Conservation (phyloP, 495 filamentous ascomycete genomes). For the Pyrenopolyporus hunteri region DNA sequence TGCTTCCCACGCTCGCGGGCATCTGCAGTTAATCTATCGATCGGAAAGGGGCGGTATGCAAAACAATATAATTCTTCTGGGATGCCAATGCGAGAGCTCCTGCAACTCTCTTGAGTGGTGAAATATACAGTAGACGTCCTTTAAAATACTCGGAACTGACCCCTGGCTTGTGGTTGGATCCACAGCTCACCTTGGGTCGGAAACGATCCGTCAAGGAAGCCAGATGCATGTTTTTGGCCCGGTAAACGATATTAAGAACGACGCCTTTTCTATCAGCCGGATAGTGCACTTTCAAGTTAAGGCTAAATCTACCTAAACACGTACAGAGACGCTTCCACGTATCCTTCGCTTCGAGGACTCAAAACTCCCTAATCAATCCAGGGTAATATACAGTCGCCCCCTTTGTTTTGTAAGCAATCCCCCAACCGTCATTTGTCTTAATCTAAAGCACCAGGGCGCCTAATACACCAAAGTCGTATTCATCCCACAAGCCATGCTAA, state of each 20-base stretch:
- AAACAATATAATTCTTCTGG: constrained; percentile 27
- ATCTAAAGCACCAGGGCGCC: constrained; percentile 26
- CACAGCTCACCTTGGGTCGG: constrained; percentile 21
- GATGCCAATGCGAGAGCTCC: constrained; percentile 15
- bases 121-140: constrained; percentile 26
- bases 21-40: constrained; percentile 42
- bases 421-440: constrained; percentile 8
- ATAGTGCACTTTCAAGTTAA: constrained; percentile 34
- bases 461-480: constrained; percentile 4
- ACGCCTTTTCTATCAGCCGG: constrained; percentile 33
- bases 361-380: constrained; percentile 21
- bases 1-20: constrained; percentile 28
- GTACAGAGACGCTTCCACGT: constrained; percentile 11
- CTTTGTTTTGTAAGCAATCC: constrained; percentile 3
- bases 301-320: constrained; percentile 38
- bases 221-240: constrained; percentile 29
- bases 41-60: constrained; percentile 37
- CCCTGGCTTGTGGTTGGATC: constrained; percentile 27
- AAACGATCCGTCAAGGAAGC: constrained; percentile 21
- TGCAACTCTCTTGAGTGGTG: constrained; percentile 21
- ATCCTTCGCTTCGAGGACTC: constrained; percentile 15
- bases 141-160: constrained; percentile 32
- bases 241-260: constrained; percentile 36
- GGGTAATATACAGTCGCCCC: constrained; percentile 29
- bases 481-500: constrained; percentile 2